Base-by-base conservation (phyloP, 2,329 filamentous ascomycete species). In the Escovopsis sp. region DNA sequence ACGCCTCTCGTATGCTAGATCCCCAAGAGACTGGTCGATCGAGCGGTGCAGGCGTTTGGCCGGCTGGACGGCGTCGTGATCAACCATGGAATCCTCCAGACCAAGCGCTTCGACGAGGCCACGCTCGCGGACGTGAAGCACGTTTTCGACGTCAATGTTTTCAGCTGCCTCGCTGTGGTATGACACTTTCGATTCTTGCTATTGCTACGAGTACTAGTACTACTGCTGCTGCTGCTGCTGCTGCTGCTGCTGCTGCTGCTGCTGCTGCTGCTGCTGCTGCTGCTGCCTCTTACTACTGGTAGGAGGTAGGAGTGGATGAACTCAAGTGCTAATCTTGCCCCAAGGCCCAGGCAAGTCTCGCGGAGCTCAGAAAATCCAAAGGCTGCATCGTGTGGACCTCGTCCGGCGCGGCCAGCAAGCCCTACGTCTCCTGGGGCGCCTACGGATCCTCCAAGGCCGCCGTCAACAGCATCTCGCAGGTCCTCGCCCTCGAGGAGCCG, bases 401-500 rank as follows among this genome's bases (percentile, higher is more conserved):
- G 0, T 88, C 83, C 0, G 86, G 87, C 1, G 86, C 86, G 1
- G 70, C 84, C 2, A 55, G 58, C 3, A 67, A 65, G 32, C 69
- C 70, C 1, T 87, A 85, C 49, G 60, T 67, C 2, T 72, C 73
- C 1, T 93, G 85, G 85, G 80, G 76, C 26, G 69, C 78, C 3
- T 94, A 94, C 49, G 84, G 85, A 1, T 76, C 81, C 2, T 75
- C 77, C 14, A 94, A 94, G 58, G 84, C 85, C 0, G 84, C 81
- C 1, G 53, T 90, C 48, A 92, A 92, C 54, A 83, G 88, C 45
- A 60, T 94, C 5, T 76, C 77, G 1, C 58, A 68, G 29, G 84
- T 87, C 26, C 56, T 94, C 26, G 72, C 73, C 0, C 66, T 68
- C 1, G 87, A 94, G 51, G 87, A 94, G 54, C 75, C 79, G 1